Evolutionary conservation across 1,284 basidiomycete species (phyloP).

Genomic region (Coniophora puteana): DNA sequence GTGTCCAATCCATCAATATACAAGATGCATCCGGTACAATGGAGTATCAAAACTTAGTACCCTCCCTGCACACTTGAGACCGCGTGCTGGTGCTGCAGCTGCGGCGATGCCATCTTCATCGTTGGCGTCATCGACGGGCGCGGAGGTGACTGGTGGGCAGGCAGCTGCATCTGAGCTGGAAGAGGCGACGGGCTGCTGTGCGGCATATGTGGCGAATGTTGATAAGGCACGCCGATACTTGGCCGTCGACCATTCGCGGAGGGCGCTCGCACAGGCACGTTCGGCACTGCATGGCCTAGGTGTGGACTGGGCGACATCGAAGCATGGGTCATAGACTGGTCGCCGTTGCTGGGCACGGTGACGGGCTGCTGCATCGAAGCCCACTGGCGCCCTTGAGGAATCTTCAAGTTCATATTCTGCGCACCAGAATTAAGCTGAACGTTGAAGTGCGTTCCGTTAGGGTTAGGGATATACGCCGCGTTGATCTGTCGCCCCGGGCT

Average conservation of each 20-base stretch:
- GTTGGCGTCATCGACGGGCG: conserved; percentile 51
- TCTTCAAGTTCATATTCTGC: conserved; percentile 38
- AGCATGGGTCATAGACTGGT: conserved; percentile 8
- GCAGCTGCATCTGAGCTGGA: conserved; percentile 37
- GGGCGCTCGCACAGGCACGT: conserved; percentile 42
- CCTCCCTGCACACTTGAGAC: conserved; percentile 42
- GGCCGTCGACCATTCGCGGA: conserved; percentile 47
- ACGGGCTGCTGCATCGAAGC: conserved; percentile 31
- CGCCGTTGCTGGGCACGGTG: conserved; percentile 20
- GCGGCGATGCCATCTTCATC: conserved; percentile 56
- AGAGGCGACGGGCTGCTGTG: conserved; percentile 47
- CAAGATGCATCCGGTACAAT: conserved; percentile 8
- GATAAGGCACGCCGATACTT: conserved; percentile 35
- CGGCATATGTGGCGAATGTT: conserved; percentile 50
- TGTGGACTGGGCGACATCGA: conserved; percentile 37
- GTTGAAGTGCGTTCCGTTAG: conserved; percentile 34
- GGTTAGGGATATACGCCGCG: conserved; percentile 29
- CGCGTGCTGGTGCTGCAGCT: conserved; percentile 56
- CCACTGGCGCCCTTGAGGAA: conserved; percentile 41
- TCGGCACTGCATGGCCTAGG: conserved; percentile 27
- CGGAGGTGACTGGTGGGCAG: conserved; percentile 47
- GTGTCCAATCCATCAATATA: conserved; percentile 11
- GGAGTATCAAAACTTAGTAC: conserved; percentile 26
- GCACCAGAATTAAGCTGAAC: conserved; percentile 26
- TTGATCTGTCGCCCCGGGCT: conserved; percentile 28